Evolutionary conservation across 2,329 filamentous ascomycete genomes (phyloP), one percentile per base, ranked within the genome.

Genomic region (Capronia epimyces): DNA sequence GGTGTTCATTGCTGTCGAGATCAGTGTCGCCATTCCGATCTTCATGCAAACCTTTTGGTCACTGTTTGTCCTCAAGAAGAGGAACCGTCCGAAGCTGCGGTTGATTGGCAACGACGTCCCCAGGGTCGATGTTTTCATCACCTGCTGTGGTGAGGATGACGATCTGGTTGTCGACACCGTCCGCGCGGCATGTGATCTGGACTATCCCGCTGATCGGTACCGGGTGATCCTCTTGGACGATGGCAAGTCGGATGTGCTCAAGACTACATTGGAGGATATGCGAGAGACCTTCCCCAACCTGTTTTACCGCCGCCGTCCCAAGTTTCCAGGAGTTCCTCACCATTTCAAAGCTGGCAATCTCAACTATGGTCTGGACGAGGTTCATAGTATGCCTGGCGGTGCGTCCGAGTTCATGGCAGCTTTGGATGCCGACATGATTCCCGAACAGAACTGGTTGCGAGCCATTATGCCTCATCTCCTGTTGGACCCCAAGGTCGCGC

Each of bases 41-140:
- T 65, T 80, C 29, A 72, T 80, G 68, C 78, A 81, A 67, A 78
- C 79, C 58, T 67, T 73, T 31, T 81, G 77, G 76, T 79, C 77
- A 1, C 75, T 81, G 71, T 72, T 74, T 67, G 74, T 77, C 0
- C 65, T 80, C 56, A 79, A 80, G 66, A 75, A 74, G 65, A 69
- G 79, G 20, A 68, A 69, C 13, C 69, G 78, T 20, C 76, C 77
- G 1, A 76, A 77, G 70, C 65, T 82, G 57, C 48, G 59, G 20
- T 49, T 62, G 21, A 41, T 60, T 24, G 62, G 62, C 6, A 69
- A 75, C 15, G 69, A 75, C 3, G 75, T 76, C 1, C 78, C 78
- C 1, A 74, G 74, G 1, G 75, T 81, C 20, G 78, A 81, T 57
- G 70, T 78, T 2, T 74, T 81, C 47, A 67, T 81, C 10, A 79